Conservation (phyloP, 805 yeast genomes). For the Metschnikowia lochheadii region DNA sequence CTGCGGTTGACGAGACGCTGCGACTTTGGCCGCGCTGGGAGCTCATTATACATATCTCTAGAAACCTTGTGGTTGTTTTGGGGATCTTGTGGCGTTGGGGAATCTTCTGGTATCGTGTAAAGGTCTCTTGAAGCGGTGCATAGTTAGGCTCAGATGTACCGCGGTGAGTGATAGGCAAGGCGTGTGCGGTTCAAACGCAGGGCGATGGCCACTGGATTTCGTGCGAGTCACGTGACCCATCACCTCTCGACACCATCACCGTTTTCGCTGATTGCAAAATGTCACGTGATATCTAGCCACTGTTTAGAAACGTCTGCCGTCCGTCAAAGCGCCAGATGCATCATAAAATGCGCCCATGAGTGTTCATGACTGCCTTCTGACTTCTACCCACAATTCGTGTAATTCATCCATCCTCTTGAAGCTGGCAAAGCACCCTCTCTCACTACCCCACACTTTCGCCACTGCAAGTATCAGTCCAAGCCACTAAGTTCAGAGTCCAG, state of each 20-base stretch:
- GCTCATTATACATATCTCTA: constrained; percentile 18
- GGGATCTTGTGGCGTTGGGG: not conserved
- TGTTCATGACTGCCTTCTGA: not conserved
- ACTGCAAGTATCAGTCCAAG: not conserved
- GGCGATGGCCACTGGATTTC: not conserved
- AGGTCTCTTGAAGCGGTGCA: too few species aligned
- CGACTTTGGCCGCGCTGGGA: constrained; percentile 32
- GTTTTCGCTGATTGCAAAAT: constrained; percentile 14
- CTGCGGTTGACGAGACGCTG: constrained; percentile 26
- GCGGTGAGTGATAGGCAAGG: not conserved
- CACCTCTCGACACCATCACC: not conserved
- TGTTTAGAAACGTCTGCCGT: not conserved
- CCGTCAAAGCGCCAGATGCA: not conserved
- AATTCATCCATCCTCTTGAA: not conserved
- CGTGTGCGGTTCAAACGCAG: constrained; percentile 5
- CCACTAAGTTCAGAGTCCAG: not conserved
- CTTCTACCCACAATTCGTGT: not conserved
- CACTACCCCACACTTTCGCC: not conserved
- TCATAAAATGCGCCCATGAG: not conserved
- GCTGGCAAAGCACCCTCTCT: too few species aligned
- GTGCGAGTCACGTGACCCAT: constrained; percentile 1
- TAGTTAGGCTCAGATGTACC: not conserved
- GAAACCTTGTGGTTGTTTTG: not conserved
- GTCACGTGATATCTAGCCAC: constrained; percentile 15
- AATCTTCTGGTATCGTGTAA: not conserved